Percentiles rank a stretch among this genome's conserved stretches.
Conservation (phyloP, 345 rosid genomes). For the Noccaea bulbosa region DNA sequence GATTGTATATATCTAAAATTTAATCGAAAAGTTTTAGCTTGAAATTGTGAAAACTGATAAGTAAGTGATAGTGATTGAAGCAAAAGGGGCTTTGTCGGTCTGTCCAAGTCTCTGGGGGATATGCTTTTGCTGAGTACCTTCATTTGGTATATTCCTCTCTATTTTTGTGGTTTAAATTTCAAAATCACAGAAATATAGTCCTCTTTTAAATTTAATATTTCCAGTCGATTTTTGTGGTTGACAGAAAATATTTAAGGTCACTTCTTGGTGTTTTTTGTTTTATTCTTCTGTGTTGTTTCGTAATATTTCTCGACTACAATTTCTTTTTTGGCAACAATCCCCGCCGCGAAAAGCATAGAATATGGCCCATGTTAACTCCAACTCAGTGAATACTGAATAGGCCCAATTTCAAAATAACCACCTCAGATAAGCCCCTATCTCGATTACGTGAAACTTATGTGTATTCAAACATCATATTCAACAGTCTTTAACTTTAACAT, state of each 20-base stretch:
- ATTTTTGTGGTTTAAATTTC: background rate
- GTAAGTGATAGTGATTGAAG: slow-evolving; percentile 10
- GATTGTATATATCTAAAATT: background rate
- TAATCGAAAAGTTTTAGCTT: background rate
- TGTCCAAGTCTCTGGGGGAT: slow-evolving; percentile 33
- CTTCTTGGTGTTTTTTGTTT: background rate
- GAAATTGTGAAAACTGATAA: background rate
- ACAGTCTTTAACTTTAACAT: background rate
- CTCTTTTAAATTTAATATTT: too few species aligned
- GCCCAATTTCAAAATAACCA: background rate
- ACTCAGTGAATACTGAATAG: background rate
- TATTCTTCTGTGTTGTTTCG: background rate
- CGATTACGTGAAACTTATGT: background rate
- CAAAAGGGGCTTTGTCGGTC: slow-evolving; percentile 4
- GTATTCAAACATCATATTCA: slow-evolving; percentile 9
- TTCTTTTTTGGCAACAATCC: too few species aligned
- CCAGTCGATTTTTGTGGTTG: slow-evolving; percentile 10
- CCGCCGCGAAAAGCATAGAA: too few species aligned
- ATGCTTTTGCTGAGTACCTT: slow-evolving; percentile 36
- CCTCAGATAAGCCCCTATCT: slow-evolving; percentile 9
- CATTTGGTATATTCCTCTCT: slow-evolving; percentile 36
- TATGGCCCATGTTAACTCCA: background rate
- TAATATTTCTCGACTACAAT: too few species aligned
- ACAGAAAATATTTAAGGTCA: background rate
- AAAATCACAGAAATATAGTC: too few species aligned